These are phyloP conservation scores for Notholithocarpus densiflorus DNA, from an alignment of 306 rosid species.

Conservation along the genomic window DNA sequence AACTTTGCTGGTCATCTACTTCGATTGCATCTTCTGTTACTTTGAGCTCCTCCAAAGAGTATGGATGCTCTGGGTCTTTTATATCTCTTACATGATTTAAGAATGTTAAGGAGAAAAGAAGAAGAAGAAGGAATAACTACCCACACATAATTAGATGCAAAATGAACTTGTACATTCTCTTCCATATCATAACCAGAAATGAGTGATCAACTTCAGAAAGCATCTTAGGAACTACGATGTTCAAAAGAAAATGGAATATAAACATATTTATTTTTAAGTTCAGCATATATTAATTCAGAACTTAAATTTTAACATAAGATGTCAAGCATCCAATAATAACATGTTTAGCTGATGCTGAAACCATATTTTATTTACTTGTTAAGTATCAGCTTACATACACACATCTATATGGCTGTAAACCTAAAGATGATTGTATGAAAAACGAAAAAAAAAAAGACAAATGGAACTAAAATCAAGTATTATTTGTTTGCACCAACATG, in stretches of 20 bases:
- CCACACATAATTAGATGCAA: neutral
- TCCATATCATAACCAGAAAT: neutral
- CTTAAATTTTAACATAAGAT: too few relatives aligned
- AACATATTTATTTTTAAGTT: neutral
- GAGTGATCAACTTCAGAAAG: neutral
- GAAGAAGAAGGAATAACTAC: neutral
- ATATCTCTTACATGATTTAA: slow-evolving; percentile 87
- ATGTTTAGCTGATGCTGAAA: neutral
- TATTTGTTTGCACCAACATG: too few relatives aligned
- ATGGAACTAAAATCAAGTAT: neutral
- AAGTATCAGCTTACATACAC: too few relatives aligned
- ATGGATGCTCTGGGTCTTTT: slow-evolving; percentile 90
- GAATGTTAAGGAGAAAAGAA: slow-evolving; percentile 49
- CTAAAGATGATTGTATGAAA: too few relatives aligned
- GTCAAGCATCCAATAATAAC: neutral
- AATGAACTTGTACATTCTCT: neutral
- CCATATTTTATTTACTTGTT: neutral
- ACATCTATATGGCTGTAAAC: too few relatives aligned
- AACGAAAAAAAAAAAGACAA: neutral
- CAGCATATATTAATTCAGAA: neutral
- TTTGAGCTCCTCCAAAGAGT: slow-evolving; percentile 95
- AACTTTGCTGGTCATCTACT: slow-evolving; percentile 64
- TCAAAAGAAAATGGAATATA: neutral
- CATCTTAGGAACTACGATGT: neutral
- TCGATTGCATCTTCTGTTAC: slow-evolving; percentile 89